phyloP scores from a whole-genome alignment of 805 yeast genomes.

The Pichia cephalocereana region DNA sequence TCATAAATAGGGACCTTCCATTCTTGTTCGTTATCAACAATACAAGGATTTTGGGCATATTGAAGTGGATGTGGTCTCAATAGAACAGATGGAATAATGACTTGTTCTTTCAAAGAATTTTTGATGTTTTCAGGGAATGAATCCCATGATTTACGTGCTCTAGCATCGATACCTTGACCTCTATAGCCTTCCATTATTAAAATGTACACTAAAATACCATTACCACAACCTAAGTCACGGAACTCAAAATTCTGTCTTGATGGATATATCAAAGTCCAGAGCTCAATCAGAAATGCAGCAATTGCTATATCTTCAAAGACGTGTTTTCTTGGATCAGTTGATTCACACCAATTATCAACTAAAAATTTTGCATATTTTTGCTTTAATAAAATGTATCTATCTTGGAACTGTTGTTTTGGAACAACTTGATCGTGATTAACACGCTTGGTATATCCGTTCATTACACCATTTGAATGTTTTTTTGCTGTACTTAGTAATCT shows the following conservation, averaged over 20 bases:
- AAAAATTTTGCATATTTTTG: constrained; percentile 68
- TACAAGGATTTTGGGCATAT: constrained; percentile 40
- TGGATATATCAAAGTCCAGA: constrained; percentile 53
- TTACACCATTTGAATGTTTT: constrained; percentile 78
- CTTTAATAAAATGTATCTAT: constrained; percentile 69
- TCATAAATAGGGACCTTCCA: constrained; percentile 41
- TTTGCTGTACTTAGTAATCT: constrained; percentile 69
- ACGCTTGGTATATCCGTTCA: constrained; percentile 77
- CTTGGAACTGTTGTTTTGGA: constrained; percentile 73
- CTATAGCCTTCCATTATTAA: constrained; percentile 67
- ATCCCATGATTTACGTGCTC: constrained; percentile 82
- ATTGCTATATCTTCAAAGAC: constrained; percentile 95
- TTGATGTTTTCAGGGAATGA: constrained; percentile 62
- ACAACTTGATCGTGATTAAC: constrained; percentile 86
- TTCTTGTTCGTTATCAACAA: constrained; percentile 52
- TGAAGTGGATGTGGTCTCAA: constrained; percentile 63
- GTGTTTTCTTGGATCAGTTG: constrained; percentile 90
- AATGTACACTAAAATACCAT: constrained; percentile 76
- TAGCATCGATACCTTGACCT: constrained; percentile 85
- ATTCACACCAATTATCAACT: constrained; percentile 83
- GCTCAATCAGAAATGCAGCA: constrained; percentile 85
- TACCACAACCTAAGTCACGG: constrained; percentile 92
- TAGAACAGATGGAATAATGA: constrained; percentile 69
- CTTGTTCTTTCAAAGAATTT: constrained; percentile 56
- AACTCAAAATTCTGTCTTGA: constrained; percentile 47